Percentiles rank a stretch among this genome's conserved stretches.
These are phyloP conservation scores for Echites panduratus DNA, from an alignment of 257 asterid genomes.

Conservation along the genomic window DNA sequence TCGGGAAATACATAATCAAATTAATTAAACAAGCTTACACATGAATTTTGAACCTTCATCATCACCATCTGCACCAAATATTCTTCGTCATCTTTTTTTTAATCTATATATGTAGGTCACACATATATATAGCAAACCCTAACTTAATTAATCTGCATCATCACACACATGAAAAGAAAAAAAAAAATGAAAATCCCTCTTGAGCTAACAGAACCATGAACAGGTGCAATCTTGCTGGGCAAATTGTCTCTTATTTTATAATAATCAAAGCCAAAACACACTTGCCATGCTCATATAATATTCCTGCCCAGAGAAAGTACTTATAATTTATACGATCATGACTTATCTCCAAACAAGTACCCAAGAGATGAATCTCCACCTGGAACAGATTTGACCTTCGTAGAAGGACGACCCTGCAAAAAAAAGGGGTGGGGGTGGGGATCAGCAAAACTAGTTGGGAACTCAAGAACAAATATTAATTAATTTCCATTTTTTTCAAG, in stretches of 20 bases:
- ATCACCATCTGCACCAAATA: no score
- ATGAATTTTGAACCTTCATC: neutral
- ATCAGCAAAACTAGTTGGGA: no score
- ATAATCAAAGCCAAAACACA: neutral
- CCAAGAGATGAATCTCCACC: conserved; percentile 66
- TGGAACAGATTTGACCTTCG: conserved; percentile 51
- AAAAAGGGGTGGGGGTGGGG: no score
- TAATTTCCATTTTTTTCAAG: no score
- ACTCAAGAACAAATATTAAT: no score
- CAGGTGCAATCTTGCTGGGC: conserved; percentile 5
- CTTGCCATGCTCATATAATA: neutral
- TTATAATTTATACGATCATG: conserved; percentile 11
- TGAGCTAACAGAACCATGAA: neutral
- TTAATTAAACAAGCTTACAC: neutral
- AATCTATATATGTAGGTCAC: neutral
- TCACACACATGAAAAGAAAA: no score
- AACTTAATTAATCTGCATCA: conserved; percentile 5
- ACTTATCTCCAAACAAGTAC: conserved; percentile 52
- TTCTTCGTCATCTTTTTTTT: neutral
- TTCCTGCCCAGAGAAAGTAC: no score
- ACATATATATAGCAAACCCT: conserved; percentile 18
- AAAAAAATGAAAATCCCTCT: neutral
- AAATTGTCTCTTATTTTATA: neutral
- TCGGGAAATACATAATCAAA: neutral
- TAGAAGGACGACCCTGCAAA: conserved; percentile 50